phyloP scores from a whole-genome alignment of 768 basidiomycete species.

The Glaciozyma antarctica region DNA sequence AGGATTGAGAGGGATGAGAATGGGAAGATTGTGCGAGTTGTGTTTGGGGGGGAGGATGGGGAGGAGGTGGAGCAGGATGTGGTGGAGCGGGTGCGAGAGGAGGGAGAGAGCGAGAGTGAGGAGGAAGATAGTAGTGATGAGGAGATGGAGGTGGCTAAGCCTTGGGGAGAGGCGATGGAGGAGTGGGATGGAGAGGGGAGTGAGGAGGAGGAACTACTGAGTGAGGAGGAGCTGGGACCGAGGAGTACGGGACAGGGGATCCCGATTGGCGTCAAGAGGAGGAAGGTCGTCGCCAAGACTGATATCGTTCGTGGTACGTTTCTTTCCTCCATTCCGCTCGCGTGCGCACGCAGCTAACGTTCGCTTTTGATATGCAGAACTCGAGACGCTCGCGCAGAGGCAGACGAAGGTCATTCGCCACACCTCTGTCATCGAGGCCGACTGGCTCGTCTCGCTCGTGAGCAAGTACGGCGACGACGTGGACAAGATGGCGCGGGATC shows the following conservation, averaged over 20 bases:
- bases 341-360: neutral
- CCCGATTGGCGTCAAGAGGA: conserved; percentile 9
- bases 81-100: conserved; percentile 31
- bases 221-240: conserved; percentile 7
- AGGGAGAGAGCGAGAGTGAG: conserved; percentile 39
- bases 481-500: conserved; percentile 67
- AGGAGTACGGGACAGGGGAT: conserved; percentile 24
- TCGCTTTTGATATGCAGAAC: neutral
- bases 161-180: conserved; percentile 28
- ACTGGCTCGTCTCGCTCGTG: conserved; percentile 59
- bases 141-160: conserved; percentile 10
- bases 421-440: conserved; percentile 59
- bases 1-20: conserved; percentile 69
- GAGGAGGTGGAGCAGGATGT: conserved; percentile 38
- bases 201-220: neutral
- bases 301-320: conserved; percentile 23
- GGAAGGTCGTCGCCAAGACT: conserved; percentile 19
- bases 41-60: conserved; percentile 31
- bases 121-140: conserved; percentile 9
- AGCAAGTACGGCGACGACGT: conserved; percentile 62
- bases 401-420: conserved; percentile 43
- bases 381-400: conserved; percentile 16
- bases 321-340: too few species aligned
- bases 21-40: conserved; percentile 57
- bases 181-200: conserved; percentile 10